phyloP scores from a whole-genome alignment of 148 eudicot species.

The Chenopodium album region DNA sequence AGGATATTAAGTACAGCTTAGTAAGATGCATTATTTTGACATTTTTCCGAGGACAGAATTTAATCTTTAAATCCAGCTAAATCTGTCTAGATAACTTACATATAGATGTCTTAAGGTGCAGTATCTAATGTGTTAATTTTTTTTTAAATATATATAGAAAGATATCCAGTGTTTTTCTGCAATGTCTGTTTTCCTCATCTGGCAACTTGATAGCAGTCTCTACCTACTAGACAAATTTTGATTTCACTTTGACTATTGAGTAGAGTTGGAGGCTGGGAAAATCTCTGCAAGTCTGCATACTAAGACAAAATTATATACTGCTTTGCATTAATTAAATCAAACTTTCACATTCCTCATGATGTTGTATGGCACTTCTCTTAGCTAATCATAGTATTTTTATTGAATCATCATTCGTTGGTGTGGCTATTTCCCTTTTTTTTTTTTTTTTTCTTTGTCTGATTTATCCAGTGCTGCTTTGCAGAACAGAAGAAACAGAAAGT shows the following conservation, averaged over 20 bases:
- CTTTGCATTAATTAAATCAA: background rate
- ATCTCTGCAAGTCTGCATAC: background rate
- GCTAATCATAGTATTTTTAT: background rate
- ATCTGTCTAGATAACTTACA: background rate
- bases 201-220: background rate
- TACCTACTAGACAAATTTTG: background rate
- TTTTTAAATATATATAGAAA: too few relatives aligned
- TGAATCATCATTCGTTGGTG: background rate
- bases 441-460: background rate
- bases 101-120: background rate
- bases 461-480: constrained; percentile 29
- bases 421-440: background rate
- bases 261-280: background rate
- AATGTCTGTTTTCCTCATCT: background rate
- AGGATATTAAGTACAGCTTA: too few relatives aligned
- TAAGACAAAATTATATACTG: background rate
- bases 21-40: background rate
- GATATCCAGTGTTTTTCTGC: background rate
- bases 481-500: constrained; percentile 67
- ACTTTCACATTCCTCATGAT: background rate
- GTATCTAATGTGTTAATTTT: background rate
- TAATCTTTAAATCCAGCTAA: background rate
- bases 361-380: background rate
- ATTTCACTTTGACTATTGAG: background rate
- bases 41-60: background rate